Evolutionary conservation across 2,329 filamentous ascomycete species (phyloP).

Genomic region (Phoma sp.): DNA sequence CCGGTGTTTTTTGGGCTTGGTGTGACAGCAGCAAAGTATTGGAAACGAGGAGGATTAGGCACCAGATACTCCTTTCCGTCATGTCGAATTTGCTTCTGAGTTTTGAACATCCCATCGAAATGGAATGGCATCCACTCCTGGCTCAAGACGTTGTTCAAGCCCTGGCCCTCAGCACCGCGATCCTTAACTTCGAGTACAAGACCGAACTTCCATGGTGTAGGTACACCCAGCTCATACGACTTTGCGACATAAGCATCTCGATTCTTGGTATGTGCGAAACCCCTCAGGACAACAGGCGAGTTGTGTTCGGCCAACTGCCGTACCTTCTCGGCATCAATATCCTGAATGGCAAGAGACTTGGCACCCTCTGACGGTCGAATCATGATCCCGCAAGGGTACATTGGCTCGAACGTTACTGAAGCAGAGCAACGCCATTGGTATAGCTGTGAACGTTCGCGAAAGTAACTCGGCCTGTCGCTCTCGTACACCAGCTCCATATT

Average conservation of each 20-base stretch:
- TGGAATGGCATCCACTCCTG: constrained; percentile 63
- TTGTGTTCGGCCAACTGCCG: constrained; percentile 57
- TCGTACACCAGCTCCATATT: constrained; percentile 28
- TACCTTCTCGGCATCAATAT: constrained; percentile 57
- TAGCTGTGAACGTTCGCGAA: constrained; percentile 24
- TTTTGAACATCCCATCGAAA: constrained; percentile 66
- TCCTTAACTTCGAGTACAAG: constrained; percentile 70
- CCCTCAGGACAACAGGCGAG: constrained; percentile 63
- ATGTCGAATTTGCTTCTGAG: constrained; percentile 50
- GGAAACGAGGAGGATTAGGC: constrained; percentile 52
- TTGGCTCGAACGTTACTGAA: constrained; percentile 25
- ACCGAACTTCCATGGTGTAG: constrained; percentile 63
- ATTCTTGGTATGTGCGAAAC: constrained; percentile 58
- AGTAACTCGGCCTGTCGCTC: constrained; percentile 29
- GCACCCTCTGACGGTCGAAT: constrained; percentile 18
- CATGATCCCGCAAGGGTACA: constrained; percentile 33
- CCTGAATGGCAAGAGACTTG: constrained; percentile 44
- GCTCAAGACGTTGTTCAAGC: constrained; percentile 62
- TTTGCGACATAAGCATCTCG: constrained; percentile 58
- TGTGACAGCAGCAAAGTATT: constrained; percentile 59
- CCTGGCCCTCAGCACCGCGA: constrained; percentile 57
- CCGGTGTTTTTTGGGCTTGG: constrained; percentile 60
- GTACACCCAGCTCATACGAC: constrained; percentile 57
- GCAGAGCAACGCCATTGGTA: constrained; percentile 15
- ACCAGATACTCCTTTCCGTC: constrained; percentile 22